phyloP scores from a whole-genome alignment of 371 early-diverging fungal species.

The Basidiobolus heterosporus region DNA sequence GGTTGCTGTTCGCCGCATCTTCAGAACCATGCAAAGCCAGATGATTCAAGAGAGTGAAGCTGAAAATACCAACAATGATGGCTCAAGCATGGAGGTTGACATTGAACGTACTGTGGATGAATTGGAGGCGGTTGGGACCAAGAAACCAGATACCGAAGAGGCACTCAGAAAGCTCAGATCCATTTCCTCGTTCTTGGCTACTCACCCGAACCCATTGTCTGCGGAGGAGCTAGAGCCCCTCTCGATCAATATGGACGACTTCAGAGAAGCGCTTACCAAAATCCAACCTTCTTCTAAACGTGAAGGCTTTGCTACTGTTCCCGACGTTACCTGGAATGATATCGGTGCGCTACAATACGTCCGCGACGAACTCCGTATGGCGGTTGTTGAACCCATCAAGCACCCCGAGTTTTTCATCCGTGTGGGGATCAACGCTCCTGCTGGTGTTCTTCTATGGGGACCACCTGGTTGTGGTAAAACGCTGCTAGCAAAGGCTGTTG shows the following conservation, averaged over 20 bases:
- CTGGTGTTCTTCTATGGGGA: constrained; percentile 96
- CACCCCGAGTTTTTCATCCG: constrained; percentile 80
- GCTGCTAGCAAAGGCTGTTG: constrained; percentile 95
- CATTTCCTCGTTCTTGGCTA: constrained; percentile 49
- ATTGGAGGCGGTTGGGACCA: constrained; percentile 1
- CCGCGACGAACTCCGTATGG: constrained; percentile 87
- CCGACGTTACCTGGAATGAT: constrained; percentile 88
- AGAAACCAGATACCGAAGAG: constrained; percentile 11
- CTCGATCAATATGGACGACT: constrained; percentile 75
- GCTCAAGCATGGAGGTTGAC: constrained; percentile 1
- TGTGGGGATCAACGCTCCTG: constrained; percentile 85
- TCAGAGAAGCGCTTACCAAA: constrained; percentile 70
- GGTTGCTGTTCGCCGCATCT: constrained; percentile 84
- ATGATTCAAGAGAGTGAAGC: constrained; percentile 5
- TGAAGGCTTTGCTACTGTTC: constrained; percentile 96
- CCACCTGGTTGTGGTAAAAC: constrained; percentile 99
- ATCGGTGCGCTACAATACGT: constrained; percentile 81
- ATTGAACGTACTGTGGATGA: constrained; percentile 1
- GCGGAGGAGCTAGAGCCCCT: constrained; percentile 72
- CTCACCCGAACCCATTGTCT: constrained; percentile 55
- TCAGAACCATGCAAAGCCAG: constrained; percentile 30
- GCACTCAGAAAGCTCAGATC: constrained; percentile 41
- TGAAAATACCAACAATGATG: constrained; percentile 23
- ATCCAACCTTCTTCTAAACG: constrained; percentile 95
- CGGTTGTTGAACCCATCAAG: constrained; percentile 90